Percentiles rank a stretch among this genome's conserved stretches.
These are phyloP conservation scores for Talaromyces sp. DNA, from an alignment of 2,329 filamentous ascomycete genomes.

Conservation along the genomic window DNA sequence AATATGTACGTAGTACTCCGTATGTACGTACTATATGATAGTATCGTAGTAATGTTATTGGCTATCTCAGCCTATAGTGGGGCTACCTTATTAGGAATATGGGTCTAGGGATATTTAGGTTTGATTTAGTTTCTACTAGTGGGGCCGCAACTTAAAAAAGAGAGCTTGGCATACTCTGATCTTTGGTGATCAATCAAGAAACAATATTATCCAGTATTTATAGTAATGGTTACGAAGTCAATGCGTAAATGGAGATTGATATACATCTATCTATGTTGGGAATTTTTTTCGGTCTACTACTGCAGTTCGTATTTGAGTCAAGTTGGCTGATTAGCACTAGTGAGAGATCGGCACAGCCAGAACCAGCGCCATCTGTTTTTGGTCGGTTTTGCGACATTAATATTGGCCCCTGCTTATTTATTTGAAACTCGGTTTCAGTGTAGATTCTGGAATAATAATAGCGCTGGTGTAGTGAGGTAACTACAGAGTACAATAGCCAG, in stretches of 20 bases:
- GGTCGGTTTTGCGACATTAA: neutral
- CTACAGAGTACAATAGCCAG: neutral
- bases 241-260: no score
- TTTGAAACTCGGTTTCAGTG: no score
- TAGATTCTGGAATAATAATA: no score
- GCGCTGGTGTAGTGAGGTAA: no score
- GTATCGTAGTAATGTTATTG: neutral
- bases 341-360: neutral
- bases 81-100: constrained; percentile 6
- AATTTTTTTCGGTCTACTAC: no score
- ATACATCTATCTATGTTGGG: no score
- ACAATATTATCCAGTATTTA: no score
- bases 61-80: neutral
- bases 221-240: no score
- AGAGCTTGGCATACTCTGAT: neutral
- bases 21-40: neutral
- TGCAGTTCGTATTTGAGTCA: no score
- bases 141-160: neutral
- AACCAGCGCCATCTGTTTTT: no score
- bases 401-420: neutral
- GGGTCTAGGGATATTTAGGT: neutral
- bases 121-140: neutral
- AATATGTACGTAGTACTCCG: no score
- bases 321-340: neutral
- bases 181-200: neutral